phyloP scores from a whole-genome alignment of 2,329 filamentous ascomycete species.

The Penicillium sp. region DNA sequence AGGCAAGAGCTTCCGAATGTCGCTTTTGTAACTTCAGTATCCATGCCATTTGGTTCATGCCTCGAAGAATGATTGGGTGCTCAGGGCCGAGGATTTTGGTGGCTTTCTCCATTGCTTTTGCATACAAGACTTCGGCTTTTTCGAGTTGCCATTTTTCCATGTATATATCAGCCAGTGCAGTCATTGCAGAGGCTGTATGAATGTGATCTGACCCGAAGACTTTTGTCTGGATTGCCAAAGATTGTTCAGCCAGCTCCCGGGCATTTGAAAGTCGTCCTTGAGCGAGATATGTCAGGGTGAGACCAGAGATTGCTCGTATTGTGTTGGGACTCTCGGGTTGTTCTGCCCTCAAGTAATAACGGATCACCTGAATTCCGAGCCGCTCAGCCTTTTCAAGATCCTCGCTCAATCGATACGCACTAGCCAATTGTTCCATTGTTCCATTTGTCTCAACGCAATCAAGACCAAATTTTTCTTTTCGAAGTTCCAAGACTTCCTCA shows the following conservation, averaged over 20 bases:
- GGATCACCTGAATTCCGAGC: neutral
- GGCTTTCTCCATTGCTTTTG: neutral
- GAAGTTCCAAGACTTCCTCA: neutral
- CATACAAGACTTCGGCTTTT: neutral
- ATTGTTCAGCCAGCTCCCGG: neutral
- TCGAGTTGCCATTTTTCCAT: neutral
- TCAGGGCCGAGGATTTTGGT: neutral
- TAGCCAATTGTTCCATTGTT: neutral
- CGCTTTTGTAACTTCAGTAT: neutral
- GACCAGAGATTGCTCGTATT: neutral
- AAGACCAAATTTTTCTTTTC: neutral
- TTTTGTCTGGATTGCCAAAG: neutral
- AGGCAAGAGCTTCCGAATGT: neutral
- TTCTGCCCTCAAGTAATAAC: neutral
- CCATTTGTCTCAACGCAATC: neutral
- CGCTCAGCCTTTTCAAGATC: neutral
- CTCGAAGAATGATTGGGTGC: neutral
- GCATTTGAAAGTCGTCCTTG: slow-evolving; percentile 3
- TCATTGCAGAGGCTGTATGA: neutral
- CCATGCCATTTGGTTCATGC: neutral
- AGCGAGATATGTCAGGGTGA: neutral
- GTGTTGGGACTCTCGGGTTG: neutral
- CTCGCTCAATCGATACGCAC: neutral
- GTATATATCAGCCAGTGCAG: neutral
- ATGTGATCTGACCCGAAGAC: neutral